Conservation (phyloP, 495 filamentous ascomycete species). For the Talaromyces wortmannii region DNA sequence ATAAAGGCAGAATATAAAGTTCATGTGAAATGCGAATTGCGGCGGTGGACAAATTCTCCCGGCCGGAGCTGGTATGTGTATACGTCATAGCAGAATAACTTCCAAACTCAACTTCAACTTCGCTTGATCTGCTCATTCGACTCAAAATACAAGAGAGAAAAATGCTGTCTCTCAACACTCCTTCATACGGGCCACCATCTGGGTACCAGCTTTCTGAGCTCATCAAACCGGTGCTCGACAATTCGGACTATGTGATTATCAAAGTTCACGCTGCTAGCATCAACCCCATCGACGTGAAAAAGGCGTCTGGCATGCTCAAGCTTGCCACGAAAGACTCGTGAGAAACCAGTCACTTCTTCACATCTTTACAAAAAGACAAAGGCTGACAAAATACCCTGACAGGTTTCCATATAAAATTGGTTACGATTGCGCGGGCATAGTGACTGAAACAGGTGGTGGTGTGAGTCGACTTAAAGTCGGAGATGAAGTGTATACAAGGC, state of each 20-base stretch:
- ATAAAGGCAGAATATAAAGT: background rate
- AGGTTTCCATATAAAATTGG: slow-evolving; percentile 36
- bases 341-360: background rate
- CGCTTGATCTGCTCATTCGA: background rate
- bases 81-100: background rate
- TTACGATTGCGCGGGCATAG: slow-evolving; percentile 39
- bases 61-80: background rate
- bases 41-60: background rate
- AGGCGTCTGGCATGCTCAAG: slow-evolving; percentile 25
- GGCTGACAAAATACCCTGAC: background rate
- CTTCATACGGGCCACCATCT: slow-evolving; percentile 30
- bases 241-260: slow-evolving; percentile 41
- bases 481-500: slow-evolving; percentile 42
- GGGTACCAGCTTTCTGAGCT: slow-evolving; percentile 35
- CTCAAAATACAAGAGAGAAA: background rate
- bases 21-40: background rate
- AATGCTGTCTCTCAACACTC: slow-evolving; percentile 42
- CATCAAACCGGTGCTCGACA: slow-evolving; percentile 29
- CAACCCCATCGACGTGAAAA: slow-evolving; percentile 43
- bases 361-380: background rate
- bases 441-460: slow-evolving; percentile 31
- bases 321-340: slow-evolving; percentile 15
- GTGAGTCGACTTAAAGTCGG: slow-evolving; percentile 38
- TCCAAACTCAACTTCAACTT: background rate
- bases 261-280: slow-evolving; percentile 41